Conservation (phyloP, 805 yeast species). For the Metschnikowia shivogae region DNA sequence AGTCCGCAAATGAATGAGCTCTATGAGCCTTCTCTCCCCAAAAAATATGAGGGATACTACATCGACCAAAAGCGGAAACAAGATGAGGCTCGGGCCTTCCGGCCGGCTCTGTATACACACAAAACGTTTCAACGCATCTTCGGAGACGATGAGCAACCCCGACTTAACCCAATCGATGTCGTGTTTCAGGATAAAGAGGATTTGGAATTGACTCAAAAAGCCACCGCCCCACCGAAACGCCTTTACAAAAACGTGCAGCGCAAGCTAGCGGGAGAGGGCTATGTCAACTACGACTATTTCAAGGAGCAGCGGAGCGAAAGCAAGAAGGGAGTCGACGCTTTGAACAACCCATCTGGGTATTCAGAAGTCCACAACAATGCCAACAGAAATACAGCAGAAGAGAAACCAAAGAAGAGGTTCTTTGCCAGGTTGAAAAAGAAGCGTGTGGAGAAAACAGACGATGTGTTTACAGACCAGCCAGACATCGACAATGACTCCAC, state of each 20-base stretch:
- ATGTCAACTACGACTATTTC: slow-evolving; percentile 35
- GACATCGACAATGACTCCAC: slow-evolving; percentile 1
- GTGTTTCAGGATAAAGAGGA: slow-evolving; percentile 30
- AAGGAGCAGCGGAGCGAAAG: slow-evolving; percentile 8
- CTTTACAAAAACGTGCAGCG: slow-evolving; percentile 22
- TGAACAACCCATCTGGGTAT: neutral
- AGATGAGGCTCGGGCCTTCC: slow-evolving; percentile 27
- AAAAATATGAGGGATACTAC: slow-evolving; percentile 28
- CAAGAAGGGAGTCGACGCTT: neutral
- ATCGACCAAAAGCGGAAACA: slow-evolving; percentile 34
- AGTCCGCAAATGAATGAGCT: neutral
- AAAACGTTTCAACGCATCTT: slow-evolving; percentile 39
- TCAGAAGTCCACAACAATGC: too few relatives aligned
- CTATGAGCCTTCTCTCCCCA: slow-evolving; percentile 11
- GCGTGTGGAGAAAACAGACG: neutral
- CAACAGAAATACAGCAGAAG: neutral
- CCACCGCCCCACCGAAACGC: slow-evolving; percentile 22
- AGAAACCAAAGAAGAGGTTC: neutral
- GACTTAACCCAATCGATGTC: slow-evolving; percentile 37
- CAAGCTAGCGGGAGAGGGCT: slow-evolving; percentile 29
- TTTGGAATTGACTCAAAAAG: slow-evolving; percentile 20
- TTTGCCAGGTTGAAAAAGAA: neutral
- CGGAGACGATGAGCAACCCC: slow-evolving; percentile 25
- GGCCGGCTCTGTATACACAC: slow-evolving; percentile 37
- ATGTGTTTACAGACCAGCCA: neutral